phyloP scores from a whole-genome alignment of 768 basidiomycete species.

The Panus rudis region DNA sequence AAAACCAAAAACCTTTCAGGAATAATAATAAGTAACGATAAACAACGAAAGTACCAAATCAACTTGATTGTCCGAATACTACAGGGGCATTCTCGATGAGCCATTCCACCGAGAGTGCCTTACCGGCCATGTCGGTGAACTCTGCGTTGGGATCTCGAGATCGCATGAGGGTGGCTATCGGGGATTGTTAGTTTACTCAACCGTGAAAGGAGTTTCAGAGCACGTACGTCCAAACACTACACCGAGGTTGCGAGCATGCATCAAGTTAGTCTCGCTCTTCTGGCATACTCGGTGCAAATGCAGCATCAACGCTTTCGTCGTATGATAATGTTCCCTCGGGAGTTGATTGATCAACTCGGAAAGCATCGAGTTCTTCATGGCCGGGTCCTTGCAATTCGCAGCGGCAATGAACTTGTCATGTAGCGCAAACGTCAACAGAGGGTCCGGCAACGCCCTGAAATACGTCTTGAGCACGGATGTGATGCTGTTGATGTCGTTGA shows the following conservation, averaged over 20 bases:
- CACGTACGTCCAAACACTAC: constrained; percentile 97
- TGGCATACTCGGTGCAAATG: constrained; percentile 77
- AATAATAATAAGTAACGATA: constrained; percentile 12
- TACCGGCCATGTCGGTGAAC: constrained; percentile 97
- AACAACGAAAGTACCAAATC: neutral
- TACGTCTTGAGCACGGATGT: constrained; percentile 97
- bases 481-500: constrained; percentile 96
- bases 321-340: constrained; percentile 84
- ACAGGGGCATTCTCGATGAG: constrained; percentile 80
- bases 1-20: constrained; percentile 7
- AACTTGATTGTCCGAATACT: constrained; percentile 33
- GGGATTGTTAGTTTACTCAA: constrained; percentile 6
- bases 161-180: constrained; percentile 90
- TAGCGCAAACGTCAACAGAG: constrained; percentile 83
- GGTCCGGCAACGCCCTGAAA: constrained; percentile 87
- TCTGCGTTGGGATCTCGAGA: constrained; percentile 81
- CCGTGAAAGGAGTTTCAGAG: neutral
- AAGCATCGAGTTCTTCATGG: constrained; percentile 52
- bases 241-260: constrained; percentile 92
- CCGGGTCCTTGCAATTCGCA: constrained; percentile 58
- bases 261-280: constrained; percentile 70
- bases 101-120: constrained; percentile 90
- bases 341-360: constrained; percentile 67
- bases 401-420: constrained; percentile 87
- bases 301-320: constrained; percentile 72